Conservation (phyloP, 805 yeast species). For the Candida ponderosae region DNA sequence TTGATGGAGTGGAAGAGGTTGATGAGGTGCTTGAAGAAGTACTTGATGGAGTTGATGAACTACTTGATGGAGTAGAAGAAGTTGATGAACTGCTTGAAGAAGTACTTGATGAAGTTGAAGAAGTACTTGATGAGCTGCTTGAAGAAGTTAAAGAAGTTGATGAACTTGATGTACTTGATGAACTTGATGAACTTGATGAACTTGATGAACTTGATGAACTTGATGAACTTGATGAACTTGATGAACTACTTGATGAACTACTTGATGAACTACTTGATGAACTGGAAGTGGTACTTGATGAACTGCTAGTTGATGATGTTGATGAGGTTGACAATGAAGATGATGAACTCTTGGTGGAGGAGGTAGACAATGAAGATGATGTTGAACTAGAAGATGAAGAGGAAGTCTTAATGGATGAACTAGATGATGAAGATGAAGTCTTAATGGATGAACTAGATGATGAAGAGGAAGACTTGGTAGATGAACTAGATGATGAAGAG, state of each 20-base stretch:
- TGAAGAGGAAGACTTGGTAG: not conserved
- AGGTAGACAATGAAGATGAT: not conserved
- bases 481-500: not conserved
- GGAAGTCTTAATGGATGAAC: not conserved
- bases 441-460: not conserved
- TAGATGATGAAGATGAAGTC: not conserved
- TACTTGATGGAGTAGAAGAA: slow-evolving; percentile 17
- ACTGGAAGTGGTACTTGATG: slow-evolving; percentile 29
- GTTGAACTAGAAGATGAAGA: not conserved
- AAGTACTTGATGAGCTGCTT: slow-evolving; percentile 17
- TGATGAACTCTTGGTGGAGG: slow-evolving; percentile 10
- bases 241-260: not conserved
- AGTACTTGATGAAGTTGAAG: slow-evolving; percentile 15
- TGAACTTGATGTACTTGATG: slow-evolving; percentile 16
- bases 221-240: not conserved
- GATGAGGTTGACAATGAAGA: slow-evolving; percentile 20
- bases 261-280: slow-evolving; percentile 27
- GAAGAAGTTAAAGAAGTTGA: slow-evolving; percentile 19
- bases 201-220: too few species aligned
- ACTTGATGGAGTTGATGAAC: slow-evolving; percentile 30
- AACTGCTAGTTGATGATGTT: slow-evolving; percentile 27
- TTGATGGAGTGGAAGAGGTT: too few species aligned
- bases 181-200: not conserved
- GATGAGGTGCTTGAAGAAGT: too few species aligned
- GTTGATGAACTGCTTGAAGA: slow-evolving; percentile 16